Evolutionary conservation across 495 filamentous ascomycete genomes (phyloP).

Genomic region (Penicillium samsonianum): DNA sequence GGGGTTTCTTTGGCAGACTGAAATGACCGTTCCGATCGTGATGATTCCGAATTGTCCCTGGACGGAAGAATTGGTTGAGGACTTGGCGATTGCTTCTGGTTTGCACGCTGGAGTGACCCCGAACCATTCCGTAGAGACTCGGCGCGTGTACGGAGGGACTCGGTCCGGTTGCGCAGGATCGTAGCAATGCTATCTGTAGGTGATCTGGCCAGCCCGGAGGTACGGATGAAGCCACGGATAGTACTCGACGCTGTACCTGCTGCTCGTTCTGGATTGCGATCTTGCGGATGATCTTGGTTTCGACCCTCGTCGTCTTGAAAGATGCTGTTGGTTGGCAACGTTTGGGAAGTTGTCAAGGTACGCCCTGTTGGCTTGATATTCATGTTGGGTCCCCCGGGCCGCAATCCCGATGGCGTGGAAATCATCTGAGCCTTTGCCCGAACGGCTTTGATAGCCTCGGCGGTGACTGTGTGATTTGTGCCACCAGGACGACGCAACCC

Average conservation of each 20-base stretch:
- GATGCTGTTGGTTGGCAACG: conserved; percentile 8
- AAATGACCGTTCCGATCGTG: conserved; percentile 25
- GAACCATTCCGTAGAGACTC: conserved; percentile 25
- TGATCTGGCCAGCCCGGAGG: conserved; percentile 30
- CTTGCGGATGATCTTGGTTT: conserved; percentile 6
- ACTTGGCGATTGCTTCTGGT: conserved; percentile 22
- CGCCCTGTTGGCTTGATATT: conserved; percentile 29
- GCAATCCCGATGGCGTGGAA: conserved; percentile 36
- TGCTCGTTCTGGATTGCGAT: conserved; percentile 6
- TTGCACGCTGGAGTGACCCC: conserved; percentile 14
- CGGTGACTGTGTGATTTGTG: conserved; percentile 25
- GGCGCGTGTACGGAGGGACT: conserved; percentile 27
- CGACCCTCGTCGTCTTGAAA: neutral
- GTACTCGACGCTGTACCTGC: conserved; percentile 22
- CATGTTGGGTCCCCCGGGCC: conserved; percentile 29
- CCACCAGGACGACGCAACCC: conserved; percentile 32
- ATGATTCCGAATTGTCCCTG: conserved; percentile 32
- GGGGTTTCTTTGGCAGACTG: conserved; percentile 14
- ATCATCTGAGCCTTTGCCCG: conserved; percentile 35
- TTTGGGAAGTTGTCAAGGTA: conserved; percentile 27
- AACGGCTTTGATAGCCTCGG: conserved; percentile 35
- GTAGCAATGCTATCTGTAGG: conserved; percentile 32
- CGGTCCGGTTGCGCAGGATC: conserved; percentile 29
- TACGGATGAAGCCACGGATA: conserved; percentile 50
- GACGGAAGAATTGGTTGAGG: conserved; percentile 19